Base-by-base conservation (phyloP, 2,329 filamentous ascomycete species). In the Colletotrichum spinosum region DNA sequence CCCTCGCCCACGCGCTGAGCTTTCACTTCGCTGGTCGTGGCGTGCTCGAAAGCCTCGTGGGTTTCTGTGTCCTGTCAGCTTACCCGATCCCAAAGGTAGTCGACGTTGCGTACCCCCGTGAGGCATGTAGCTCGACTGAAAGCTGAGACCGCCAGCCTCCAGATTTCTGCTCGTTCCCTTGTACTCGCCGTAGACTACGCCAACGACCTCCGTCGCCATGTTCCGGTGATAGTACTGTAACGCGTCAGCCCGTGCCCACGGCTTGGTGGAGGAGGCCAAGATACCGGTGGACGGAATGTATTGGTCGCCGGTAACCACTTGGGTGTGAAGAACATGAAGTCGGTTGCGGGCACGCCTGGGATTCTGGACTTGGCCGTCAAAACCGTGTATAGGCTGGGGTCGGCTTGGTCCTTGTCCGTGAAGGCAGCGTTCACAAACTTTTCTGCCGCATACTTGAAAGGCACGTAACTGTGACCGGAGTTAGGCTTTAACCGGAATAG, bases 291-390 rank as follows among this genome's bases (percentile, higher is more conserved):
- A 4, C 86, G 80, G 76, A 88, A 87, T 0, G 85, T 88, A 48
- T 82, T 82, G 54, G 85, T 83, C 0, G 81, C 81, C 2, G 88
- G 85, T 12, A 87, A 81, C 86, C 86, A 90, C 48, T 87, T 82
- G 0, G 88, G 87, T 1, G 86, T 86, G 74, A 90, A 89, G 72
- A 88, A 85, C 69, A 89, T 83, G 68, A 90, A 88, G 74, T 90
- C 88, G 1, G 84, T 85, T 4, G 85, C 76, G 9, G 85, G 82
- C 0, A 86, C 85, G 8, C 84, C 83, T 0, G 82, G 79, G 61
- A 81, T 79, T 41, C 78, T 82, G 38, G 84, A 86, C 55, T 81
- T 85, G 11, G 85, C 85, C 1, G 86, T 89, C 6, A 88, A 78
- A 6, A 90, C 87, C 0, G 84, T 87, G 75, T 84, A 89, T 66